Evolutionary conservation across 805 yeast species (phyloP).

Genomic region (Candida morakotiae): DNA sequence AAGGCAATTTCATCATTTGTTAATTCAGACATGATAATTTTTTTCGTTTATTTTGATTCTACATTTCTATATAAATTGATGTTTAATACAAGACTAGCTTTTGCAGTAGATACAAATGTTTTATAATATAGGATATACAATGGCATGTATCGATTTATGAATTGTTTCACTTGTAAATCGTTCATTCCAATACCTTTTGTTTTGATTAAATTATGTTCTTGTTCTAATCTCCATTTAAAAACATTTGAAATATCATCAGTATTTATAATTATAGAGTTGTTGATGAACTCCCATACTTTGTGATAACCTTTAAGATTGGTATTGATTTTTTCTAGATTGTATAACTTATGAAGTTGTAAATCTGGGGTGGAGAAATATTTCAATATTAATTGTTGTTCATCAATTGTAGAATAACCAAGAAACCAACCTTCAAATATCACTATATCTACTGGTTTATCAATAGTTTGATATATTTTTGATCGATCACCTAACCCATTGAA

Average conservation of each 20-base stretch:
- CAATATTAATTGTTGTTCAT: constrained; percentile 16
- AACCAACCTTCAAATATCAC: constrained; percentile 94
- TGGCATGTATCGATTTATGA: constrained; percentile 86
- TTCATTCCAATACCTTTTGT: constrained; percentile 73
- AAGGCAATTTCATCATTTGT: constrained; percentile 74
- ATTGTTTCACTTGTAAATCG: constrained; percentile 59
- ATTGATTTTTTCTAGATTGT: constrained; percentile 45
- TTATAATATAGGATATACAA: constrained; percentile 68
- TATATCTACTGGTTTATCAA: constrained; percentile 47
- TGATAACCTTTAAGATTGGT: constrained; percentile 46
- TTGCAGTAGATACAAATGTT: constrained; percentile 19
- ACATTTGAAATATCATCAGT: constrained; percentile 62
- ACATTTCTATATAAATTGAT: constrained; percentile 8
- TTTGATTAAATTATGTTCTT: constrained; percentile 59
- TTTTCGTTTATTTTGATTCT: not conserved
- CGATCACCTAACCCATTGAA: constrained; percentile 81
- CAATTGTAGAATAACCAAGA: constrained; percentile 56
- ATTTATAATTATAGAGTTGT: constrained; percentile 56
- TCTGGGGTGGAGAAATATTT: constrained; percentile 17
- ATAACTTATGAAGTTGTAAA: constrained; percentile 18
- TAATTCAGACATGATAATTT: constrained; percentile 1
- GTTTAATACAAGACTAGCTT: constrained; percentile 4
- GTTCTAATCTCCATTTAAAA: constrained; percentile 74
- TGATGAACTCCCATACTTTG: constrained; percentile 55
- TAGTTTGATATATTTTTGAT: constrained; percentile 35